phyloP scores from a whole-genome alignment of 495 filamentous ascomycete species.

The Aspergillus bertholletiae region DNA sequence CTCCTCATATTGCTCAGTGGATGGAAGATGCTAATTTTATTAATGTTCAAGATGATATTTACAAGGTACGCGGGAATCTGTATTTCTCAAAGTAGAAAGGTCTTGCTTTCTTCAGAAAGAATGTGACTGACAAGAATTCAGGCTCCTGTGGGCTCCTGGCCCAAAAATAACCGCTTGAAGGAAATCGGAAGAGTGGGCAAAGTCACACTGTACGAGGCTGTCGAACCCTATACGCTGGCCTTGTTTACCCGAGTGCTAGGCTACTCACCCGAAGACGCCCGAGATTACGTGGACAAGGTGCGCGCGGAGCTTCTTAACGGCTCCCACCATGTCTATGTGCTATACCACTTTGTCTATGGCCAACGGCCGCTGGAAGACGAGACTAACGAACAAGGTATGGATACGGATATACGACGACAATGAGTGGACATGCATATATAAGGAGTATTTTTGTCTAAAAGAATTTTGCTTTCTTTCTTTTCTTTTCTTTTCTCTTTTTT shows the following conservation, averaged over 20 bases:
- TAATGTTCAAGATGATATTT: slow-evolving; percentile 34
- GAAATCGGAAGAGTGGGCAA: slow-evolving; percentile 42
- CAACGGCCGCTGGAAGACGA: slow-evolving; percentile 30
- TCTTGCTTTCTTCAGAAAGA: neutral
- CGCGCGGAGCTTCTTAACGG: slow-evolving; percentile 29
- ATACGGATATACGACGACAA: too few species aligned
- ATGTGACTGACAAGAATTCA: slow-evolving; percentile 9
- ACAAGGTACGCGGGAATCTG: slow-evolving; percentile 29
- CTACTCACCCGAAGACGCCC: slow-evolving; percentile 35
- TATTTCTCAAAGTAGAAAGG: too few species aligned
- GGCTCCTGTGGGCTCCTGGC: slow-evolving; percentile 49
- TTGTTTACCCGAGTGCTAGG: slow-evolving; percentile 55
- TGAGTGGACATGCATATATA: slow-evolving; percentile 1
- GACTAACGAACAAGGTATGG: slow-evolving; percentile 1
- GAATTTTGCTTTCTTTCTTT: too few species aligned
- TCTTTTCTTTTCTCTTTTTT: too few species aligned
- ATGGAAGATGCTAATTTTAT: slow-evolving; percentile 32
- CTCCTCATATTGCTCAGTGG: slow-evolving; percentile 16
- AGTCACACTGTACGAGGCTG: slow-evolving; percentile 31
- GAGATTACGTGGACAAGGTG: slow-evolving; percentile 31
- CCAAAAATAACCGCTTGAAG: slow-evolving; percentile 47
- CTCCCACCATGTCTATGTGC: slow-evolving; percentile 32
- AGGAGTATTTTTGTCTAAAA: neutral
- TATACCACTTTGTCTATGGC: slow-evolving; percentile 39
- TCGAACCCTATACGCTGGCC: slow-evolving; percentile 51